Conservation (phyloP, 108 stramenopile species). For the Poteriospumella lacustris region DNA sequence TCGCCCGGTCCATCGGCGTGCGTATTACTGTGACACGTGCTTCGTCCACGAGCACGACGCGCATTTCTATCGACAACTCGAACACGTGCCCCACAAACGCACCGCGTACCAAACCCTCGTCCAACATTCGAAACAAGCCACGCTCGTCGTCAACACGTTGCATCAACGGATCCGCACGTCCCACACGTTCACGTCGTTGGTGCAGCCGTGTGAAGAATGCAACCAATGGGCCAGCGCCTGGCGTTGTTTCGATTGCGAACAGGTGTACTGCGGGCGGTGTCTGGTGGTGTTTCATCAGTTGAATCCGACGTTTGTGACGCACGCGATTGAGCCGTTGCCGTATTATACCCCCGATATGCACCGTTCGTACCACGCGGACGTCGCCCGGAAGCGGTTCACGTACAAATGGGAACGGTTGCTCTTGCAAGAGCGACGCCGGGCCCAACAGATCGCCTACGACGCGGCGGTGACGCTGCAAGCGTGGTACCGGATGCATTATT, state of each 20-base stretch:
- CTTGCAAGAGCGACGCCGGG: not conserved
- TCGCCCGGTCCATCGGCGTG: not conserved
- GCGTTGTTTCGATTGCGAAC: constrained; percentile 30
- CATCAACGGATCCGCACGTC: not conserved
- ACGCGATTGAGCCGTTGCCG: constrained; percentile 25
- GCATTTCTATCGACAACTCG: not conserved
- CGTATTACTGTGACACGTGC: constrained; percentile 7
- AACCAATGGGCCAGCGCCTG: constrained; percentile 19
- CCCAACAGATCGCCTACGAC: constrained; percentile 25
- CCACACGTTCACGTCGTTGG: not conserved
- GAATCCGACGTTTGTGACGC: constrained; percentile 1
- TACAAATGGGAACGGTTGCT: constrained; percentile 19
- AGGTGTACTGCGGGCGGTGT: constrained; percentile 33
- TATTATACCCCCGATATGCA: constrained; percentile 34
- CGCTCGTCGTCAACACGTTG: not conserved
- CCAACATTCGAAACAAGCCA: not conserved
- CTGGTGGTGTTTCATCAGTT: constrained; percentile 20
- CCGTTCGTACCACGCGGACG: constrained; percentile 10
- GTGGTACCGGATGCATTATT: constrained; percentile 18
- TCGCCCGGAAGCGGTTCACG: constrained; percentile 19
- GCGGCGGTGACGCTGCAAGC: constrained; percentile 29
- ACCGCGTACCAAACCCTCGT: not conserved
- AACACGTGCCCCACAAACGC: not conserved
- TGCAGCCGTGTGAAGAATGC: constrained; percentile 30
- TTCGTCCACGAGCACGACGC: not conserved